phyloP scores from a whole-genome alignment of 306 rosid genomes.

The Oemleria cerasiformis region DNA sequence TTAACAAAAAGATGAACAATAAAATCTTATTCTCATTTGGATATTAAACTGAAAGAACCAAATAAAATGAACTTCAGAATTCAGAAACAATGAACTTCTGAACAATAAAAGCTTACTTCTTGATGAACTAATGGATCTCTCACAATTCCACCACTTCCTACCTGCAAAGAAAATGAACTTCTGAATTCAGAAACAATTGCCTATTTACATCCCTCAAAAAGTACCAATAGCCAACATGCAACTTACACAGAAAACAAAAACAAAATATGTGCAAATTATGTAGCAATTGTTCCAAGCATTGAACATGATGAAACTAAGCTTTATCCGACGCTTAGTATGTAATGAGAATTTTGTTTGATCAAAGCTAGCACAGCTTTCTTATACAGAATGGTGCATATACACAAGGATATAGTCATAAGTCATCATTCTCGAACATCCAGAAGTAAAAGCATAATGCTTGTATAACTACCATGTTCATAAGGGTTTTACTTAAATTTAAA shows the following conservation, averaged over 20 bases:
- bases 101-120: constrained; percentile 33
- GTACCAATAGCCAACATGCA: background rate
- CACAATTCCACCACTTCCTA: constrained; percentile 53
- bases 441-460: background rate
- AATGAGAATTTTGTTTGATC: background rate
- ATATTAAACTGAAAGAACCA: background rate
- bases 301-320: background rate
- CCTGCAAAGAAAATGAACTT: constrained; percentile 33
- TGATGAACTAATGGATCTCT: constrained; percentile 51
- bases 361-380: background rate
- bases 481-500: background rate
- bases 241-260: background rate
- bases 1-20: background rate
- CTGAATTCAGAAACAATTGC: background rate
- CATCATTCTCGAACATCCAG: background rate
- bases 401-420: background rate
- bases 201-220: background rate
- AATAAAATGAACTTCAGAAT: background rate
- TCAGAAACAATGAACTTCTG: no score
- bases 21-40: background rate
- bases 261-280: background rate
- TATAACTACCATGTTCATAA: background rate
- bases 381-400: background rate
- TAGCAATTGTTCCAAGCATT: background rate
- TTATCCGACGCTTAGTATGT: background rate